phyloP scores from a whole-genome alignment of 1,139 yeast genomes.

The Groenewaldozyma auringiensis region DNA sequence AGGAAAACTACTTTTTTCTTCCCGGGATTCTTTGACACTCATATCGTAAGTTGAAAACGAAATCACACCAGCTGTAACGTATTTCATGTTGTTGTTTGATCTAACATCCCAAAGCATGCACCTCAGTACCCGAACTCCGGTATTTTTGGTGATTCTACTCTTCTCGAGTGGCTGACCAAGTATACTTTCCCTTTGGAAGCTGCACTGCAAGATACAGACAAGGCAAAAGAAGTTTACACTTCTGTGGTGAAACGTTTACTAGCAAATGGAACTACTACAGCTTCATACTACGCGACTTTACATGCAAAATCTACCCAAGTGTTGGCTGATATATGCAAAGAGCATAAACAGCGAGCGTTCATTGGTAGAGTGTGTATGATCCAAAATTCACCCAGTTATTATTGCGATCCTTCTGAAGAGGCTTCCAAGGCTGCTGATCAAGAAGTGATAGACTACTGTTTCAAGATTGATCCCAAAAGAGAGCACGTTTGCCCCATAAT shows the following conservation, averaged over 20 bases:
- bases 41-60: conserved; percentile 37
- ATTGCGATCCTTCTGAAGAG: conserved; percentile 53
- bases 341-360: conserved; percentile 74
- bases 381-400: conserved; percentile 56
- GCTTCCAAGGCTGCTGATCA: conserved; percentile 49
- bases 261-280: conserved; percentile 80
- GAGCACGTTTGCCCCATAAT: conserved; percentile 58
- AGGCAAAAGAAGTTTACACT: conserved; percentile 56
- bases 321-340: conserved; percentile 63
- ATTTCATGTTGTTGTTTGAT: background rate
- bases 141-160: conserved; percentile 75
- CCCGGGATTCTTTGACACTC: conserved; percentile 94
- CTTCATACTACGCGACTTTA: conserved; percentile 83
- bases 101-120: conserved; percentile 46
- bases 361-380: conserved; percentile 96
- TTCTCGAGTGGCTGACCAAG: conserved; percentile 78
- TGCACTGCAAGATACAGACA: conserved; percentile 41
- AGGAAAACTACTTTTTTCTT: conserved; percentile 45
- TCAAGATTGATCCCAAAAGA: conserved; percentile 42
- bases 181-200: conserved; percentile 88
- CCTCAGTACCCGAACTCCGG: conserved; percentile 96
- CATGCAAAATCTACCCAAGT: conserved; percentile 67
- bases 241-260: conserved; percentile 62
- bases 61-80: background rate
- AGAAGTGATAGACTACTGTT: conserved; percentile 51